Evolutionary conservation across 2,329 filamentous ascomycete species (phyloP).

Genomic region (Cladosporium sp.): DNA sequence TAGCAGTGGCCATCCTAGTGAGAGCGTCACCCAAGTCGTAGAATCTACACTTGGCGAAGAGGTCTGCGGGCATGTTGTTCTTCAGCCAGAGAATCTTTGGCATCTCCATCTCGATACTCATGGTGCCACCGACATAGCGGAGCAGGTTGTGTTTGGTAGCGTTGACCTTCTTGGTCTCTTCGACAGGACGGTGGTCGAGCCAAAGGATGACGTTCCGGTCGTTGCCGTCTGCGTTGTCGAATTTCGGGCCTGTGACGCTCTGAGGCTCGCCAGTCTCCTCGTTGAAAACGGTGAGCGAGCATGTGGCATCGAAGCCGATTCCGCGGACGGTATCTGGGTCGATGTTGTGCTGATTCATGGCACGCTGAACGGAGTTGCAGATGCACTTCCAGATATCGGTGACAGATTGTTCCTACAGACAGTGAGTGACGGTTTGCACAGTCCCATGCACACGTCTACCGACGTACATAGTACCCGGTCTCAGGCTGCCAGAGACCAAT

Average conservation of each 20-base stretch:
- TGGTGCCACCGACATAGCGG: slow-evolving; percentile 93
- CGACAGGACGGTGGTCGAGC: slow-evolving; percentile 90
- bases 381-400: slow-evolving; percentile 96
- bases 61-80: slow-evolving; percentile 90
- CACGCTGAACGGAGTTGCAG: slow-evolving; percentile 78
- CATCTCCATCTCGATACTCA: slow-evolving; percentile 99
- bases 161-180: slow-evolving; percentile 92
- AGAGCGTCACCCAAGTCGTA: slow-evolving; percentile 92
- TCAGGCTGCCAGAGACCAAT: slow-evolving; percentile 52
- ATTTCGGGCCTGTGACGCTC: slow-evolving; percentile 83
- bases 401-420: slow-evolving; percentile 84
- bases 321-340: slow-evolving; percentile 73
- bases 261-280: slow-evolving; percentile 87
- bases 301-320: slow-evolving; percentile 98
- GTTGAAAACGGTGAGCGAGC: slow-evolving; percentile 87
- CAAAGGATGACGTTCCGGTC: slow-evolving; percentile 95
- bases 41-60: slow-evolving; percentile 93
- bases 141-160: slow-evolving; percentile 86
- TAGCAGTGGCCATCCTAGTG: slow-evolving; percentile 89
- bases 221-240: slow-evolving; percentile 68
- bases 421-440: slow-evolving; percentile 2
- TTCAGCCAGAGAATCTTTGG: slow-evolving; percentile 98
- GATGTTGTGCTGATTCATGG: slow-evolving; percentile 76
- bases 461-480: slow-evolving; percentile 50
- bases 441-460: not conserved